Base-by-base conservation (phyloP, 768 basidiomycete genomes). In the Suillus subalutaceus region DNA sequence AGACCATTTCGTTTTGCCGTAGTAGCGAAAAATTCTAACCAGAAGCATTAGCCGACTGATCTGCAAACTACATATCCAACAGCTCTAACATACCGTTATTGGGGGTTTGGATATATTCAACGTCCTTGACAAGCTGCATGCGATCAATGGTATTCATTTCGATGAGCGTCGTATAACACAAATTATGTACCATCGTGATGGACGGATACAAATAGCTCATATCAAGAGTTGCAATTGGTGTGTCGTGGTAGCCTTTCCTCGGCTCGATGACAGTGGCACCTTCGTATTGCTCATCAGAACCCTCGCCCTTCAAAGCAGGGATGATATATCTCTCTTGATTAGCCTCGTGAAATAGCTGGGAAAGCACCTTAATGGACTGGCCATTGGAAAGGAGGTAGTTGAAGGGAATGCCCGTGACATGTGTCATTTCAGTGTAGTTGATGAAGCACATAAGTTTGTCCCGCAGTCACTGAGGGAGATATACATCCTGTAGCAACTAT, bases 181-280 rank as follows among this genome's bases (percentile, higher is more conserved):
- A 81, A 74, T 99, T 99, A 78, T 99, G 97, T 3, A 96, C 97
- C 96, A 98, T 98, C 97, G 99, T 99, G 79, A 99, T 99, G 0
- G 97, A 99, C 4, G 97, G 97, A 78, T 99, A 99, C 67, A 99
- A 84, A 2, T 96, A 98, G 66, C 94, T 96, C 80, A 99, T 99
- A 85, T 99, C 97, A 57, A 99, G 87, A 0, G 97, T 99, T 15
- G 97, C 96, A 72, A 99, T 98, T 2, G 97, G 97, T 0, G 89
- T 87, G 74, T 97, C 94, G 75, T 99, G 99, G 78, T 95, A 99
- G 0, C 97, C 97, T 73, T 90, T 95, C 76, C 86, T 89, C 5
- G 97, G 97, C 74, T 99, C 97, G 70, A 99, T 99, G 72, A 99
- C 97, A 13, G 96, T 99, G 5, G 97, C 97, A 69, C 97, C 97